Percentiles rank a stretch among this genome's conserved stretches.
These are phyloP conservation scores for Russula lepida DNA, from an alignment of 768 basidiomycete species.

Conservation along the genomic window DNA sequence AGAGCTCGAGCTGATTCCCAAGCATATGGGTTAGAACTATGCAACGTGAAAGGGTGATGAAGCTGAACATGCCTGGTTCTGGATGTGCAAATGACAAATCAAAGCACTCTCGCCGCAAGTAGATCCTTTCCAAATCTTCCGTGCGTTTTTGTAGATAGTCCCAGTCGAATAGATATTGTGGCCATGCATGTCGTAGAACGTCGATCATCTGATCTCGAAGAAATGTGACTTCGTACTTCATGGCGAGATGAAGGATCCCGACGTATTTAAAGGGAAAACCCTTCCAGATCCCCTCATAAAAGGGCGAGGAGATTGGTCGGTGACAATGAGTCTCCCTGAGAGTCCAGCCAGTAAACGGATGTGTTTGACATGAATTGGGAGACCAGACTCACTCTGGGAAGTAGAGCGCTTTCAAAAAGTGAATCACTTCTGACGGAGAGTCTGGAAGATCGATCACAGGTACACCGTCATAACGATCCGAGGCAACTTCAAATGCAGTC, in stretches of 20 bases:
- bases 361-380: neutral
- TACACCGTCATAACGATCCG: slow-evolving; percentile 16
- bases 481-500: slow-evolving; percentile 8
- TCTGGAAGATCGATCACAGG: slow-evolving; percentile 19
- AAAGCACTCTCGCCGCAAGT: slow-evolving; percentile 12
- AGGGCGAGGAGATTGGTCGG: slow-evolving; percentile 16
- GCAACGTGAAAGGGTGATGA: neutral
- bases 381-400: slow-evolving; percentile 13
- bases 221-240: slow-evolving; percentile 10
- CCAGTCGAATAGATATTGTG: slow-evolving; percentile 16
- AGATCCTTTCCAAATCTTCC: slow-evolving; percentile 15
- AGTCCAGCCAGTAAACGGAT: neutral
- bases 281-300: slow-evolving; percentile 15
- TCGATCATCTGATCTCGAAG: slow-evolving; percentile 11
- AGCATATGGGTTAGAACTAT: neutral
- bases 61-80: slow-evolving; percentile 11
- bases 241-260: slow-evolving; percentile 15
- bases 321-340: slow-evolving; percentile 14
- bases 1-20: slow-evolving; percentile 8
- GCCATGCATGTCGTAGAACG: slow-evolving; percentile 13
- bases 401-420: slow-evolving; percentile 17
- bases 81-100: slow-evolving; percentile 16
- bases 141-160: slow-evolving; percentile 15
- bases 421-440: slow-evolving; percentile 8
- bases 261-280: slow-evolving; percentile 16